Base-by-base conservation (phyloP, 257 asterid genomes). In the Mitragyna speciosa region DNA sequence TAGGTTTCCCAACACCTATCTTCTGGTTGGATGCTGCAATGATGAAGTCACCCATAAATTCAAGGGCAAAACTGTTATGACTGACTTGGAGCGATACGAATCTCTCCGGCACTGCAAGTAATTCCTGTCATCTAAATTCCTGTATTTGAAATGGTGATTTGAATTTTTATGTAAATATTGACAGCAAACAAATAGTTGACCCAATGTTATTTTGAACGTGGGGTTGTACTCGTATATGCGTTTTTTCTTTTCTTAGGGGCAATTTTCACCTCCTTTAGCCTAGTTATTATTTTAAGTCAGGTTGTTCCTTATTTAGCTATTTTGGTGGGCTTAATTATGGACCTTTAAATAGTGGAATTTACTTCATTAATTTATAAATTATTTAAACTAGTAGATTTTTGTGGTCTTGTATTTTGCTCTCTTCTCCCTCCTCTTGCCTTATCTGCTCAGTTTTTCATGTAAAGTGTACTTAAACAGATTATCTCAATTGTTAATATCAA, bases 11-110 rank as follows among this genome's bases (percentile, higher is more conserved):
- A 88, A 91, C 83, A 81, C 97, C 45, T 88, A 90, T 84, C 91
- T 95, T 87, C 84, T 95, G 69, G 99, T 95, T 77, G 98, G 99
- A 45, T 90, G 97, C 85, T 95, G 98, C 92, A 95, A 85, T 69
- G 99, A 93, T 76, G 98, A 91, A 82, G 85, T 84, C 68, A 95
- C 99, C 22, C 97, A 92, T 91, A 92, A 84, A 89, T 92, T 8
- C 89, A 95, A 95, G 90, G 99, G 99, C 51, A 95, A 93, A 88
- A 95, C 98, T 26, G 98, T 95, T 76, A 95, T 95, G 98, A 92
- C 88, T 4, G 97, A 85, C 5, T 49, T 76, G 43, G 99, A 95
- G 88, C 97, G 98, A 36, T 93, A 92, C 71, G 99, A 95, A 85
- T 95, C 99, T 59, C 91, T 95, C 80, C 96, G 97, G 79, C 99